Base-by-base conservation (phyloP, 768 basidiomycete genomes). In the Pholiota conissans region DNA sequence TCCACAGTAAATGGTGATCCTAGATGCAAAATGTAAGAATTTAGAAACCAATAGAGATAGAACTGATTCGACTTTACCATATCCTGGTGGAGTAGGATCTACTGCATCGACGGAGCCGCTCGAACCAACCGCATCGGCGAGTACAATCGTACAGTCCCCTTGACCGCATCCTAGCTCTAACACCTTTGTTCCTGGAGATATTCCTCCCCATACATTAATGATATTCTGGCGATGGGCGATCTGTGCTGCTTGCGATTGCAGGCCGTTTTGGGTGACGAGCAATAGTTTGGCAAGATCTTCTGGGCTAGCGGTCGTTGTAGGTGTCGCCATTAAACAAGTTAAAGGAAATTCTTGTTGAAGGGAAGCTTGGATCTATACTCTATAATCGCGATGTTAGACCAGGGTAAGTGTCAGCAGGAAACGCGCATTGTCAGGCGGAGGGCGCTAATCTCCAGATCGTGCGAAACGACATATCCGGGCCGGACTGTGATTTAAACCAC, bases 141-240 rank as follows among this genome's bases (percentile, higher is more conserved):
- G 56, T n/a, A 55, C 57, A 26, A 61, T 45, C 0, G 60, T 61
- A 34, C 60, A 61, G 35, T 61, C 60, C 0, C 60, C 60, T 27
- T 61, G 60, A 7, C 60, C 60, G 39, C 60, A 61, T 27, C 60
- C 60, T 5, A 61, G 18, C n/a, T 61, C 60, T 2, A 61, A 49
- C 5, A 61, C 46, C 4, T 18, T 50, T 20, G 47, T 24, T 29
- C 60, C 57, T 24, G 52, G 52, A 22, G 22, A 35, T 14, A 61
- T 58, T 11, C 57, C 60, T 3, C 45, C 52, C 35, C 46, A 53
- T 22, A 16, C 29, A 34, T 13, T 29, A 16, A 59, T 49, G 26
- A 59, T 37, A 18, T 40, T 34, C 24, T 30, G 52, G 5, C 58
- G 58, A 42, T 59, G 58, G 5, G 46, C 42, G n/a, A 59, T 26